Base-by-base conservation (phyloP, 1,139 yeast species). In the Geotrichum histeridarum region DNA sequence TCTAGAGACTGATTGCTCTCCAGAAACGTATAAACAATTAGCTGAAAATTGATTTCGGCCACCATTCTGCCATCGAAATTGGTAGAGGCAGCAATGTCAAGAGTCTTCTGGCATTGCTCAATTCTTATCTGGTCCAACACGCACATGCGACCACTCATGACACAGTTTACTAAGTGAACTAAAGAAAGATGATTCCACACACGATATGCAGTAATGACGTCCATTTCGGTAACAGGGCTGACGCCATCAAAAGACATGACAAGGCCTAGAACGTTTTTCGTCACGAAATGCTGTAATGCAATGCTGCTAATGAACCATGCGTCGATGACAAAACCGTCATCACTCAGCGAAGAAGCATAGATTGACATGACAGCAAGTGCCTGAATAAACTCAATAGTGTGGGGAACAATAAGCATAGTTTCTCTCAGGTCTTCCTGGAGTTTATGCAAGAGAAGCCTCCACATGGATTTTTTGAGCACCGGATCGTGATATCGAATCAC, bases 51-150 rank as follows among this genome's bases (percentile, higher is more conserved):
- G 53, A 86, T 83, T 67, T 87, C 95, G 53, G 91, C 85, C n/a
- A 86, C 84, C 83, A 87, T 86, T 58, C 95, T 71, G n/a, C 90
- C 91, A 65, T 87, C 95, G 65, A 87, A 87, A 63, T 85, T 85
- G 2, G 93, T 85, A 0, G 93, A 82, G 46, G 80, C 75, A 1
- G 83, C 77, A 39, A 84, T 71, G 42, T 83, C 81, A 47, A 84
- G 71, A 1, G 85, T 79, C 8, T 84, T 76, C 22, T 81, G 76
- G 56, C 90, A 83, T 60, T 81, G 78, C 58, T 80, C 82, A 51
- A 86, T 69, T 56, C 91, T 72, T 37, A 78, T 74, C 59, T 81
- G 84, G 65, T 86, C 93, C 9, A 86, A 70, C 11, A 85, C 73
- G 62, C 91, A 83, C 78, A 82, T 82, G 60, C 93, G 71, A 0